phyloP scores from a whole-genome alignment of 1,139 yeast species.

The Magnusiomyces fungicola region DNA sequence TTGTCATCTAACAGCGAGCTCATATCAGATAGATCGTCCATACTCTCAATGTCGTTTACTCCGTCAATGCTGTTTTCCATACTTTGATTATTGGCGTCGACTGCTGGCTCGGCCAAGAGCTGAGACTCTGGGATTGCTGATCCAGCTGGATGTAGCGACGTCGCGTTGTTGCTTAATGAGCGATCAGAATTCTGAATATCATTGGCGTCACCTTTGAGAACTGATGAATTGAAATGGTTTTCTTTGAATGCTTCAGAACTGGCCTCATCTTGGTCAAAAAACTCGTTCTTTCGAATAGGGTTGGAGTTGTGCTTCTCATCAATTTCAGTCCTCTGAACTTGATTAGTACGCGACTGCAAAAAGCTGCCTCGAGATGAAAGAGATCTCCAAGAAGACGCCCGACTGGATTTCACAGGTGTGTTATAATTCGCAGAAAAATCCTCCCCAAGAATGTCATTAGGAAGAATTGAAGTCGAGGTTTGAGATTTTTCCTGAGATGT shows the following conservation, averaged over 20 bases:
- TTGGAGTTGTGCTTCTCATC: not conserved
- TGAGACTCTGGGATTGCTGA: not conserved
- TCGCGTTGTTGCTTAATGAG: not conserved
- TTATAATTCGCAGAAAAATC: not conserved
- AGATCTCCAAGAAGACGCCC: not conserved
- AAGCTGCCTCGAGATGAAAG: not conserved
- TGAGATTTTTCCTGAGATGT: not conserved
- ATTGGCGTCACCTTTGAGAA: not conserved
- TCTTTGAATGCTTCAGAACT: not conserved
- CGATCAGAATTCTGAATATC: not conserved
- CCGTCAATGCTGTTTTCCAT: conserved; percentile 31
- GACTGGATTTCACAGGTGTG: not conserved
- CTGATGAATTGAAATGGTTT: not conserved
- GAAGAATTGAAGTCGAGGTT: not conserved
- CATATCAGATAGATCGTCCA: not conserved
- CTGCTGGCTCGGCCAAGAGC: not conserved
- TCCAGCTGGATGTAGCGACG: not conserved
- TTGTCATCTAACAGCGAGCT: not conserved
- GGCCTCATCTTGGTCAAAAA: not conserved
- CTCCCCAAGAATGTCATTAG: not conserved
- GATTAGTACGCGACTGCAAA: not conserved
- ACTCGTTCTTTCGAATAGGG: not conserved
- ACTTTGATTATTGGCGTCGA: not conserved
- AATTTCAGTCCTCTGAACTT: not conserved
- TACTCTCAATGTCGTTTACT: not conserved